Conservation (phyloP, 371 early-diverging fungal species). For the Rhizopus arrhizus region DNA sequence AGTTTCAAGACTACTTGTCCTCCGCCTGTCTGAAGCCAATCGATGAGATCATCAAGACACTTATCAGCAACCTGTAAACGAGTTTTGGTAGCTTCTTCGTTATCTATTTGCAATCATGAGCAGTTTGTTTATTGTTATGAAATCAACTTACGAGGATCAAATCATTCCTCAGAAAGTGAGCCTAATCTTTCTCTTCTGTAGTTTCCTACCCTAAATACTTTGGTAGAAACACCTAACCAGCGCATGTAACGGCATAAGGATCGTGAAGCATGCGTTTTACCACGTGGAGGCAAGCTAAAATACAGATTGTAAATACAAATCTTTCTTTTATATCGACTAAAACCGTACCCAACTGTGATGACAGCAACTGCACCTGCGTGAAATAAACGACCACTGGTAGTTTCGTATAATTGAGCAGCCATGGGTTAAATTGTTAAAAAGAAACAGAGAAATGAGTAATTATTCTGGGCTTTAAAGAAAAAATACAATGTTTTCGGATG, state of each 20-base stretch:
- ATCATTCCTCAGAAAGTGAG: conserved; percentile 76
- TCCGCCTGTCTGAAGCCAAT: conserved; percentile 74
- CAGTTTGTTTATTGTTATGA: neutral
- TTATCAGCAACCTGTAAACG: conserved; percentile 66
- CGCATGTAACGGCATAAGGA: conserved; percentile 90
- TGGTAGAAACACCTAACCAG: conserved; percentile 92
- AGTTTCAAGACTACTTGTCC: conserved; percentile 63
- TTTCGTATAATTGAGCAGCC: conserved; percentile 82
- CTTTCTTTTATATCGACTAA: neutral
- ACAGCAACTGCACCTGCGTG: conserved; percentile 85
- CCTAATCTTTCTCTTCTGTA: conserved; percentile 89
- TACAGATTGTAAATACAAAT: neutral
- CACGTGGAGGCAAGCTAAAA: conserved; percentile 84
- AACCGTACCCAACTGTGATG: conserved; percentile 79
- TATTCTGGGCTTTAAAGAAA: too few species aligned
- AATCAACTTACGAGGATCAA: conserved; percentile 73
- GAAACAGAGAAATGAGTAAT: neutral
- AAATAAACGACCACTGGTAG: conserved; percentile 76
- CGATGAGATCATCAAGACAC: conserved; percentile 84
- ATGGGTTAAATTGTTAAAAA: conserved; percentile 27
- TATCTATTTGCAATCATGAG: conserved; percentile 41
- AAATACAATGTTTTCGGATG: neutral
- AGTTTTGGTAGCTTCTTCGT: conserved; percentile 60
- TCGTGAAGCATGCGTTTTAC: conserved; percentile 85
- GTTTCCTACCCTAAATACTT: conserved; percentile 97